Conservation (phyloP, 805 yeast genomes). For the Starmerella asiatica region DNA sequence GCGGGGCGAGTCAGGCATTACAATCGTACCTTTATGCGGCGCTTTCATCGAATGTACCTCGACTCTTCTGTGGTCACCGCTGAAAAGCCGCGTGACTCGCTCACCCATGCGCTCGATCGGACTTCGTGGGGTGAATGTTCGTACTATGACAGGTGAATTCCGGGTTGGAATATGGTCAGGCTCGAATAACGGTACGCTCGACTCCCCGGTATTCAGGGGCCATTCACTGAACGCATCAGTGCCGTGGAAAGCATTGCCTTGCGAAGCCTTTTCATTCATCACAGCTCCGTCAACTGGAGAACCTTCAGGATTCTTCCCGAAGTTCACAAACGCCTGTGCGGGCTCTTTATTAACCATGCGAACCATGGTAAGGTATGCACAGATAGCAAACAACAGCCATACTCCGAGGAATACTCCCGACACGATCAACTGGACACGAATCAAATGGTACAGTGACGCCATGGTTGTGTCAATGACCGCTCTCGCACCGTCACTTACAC, state of each 20-base stretch:
- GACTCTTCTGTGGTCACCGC: constrained; percentile 5
- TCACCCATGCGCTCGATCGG: neutral
- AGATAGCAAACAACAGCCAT: constrained; percentile 13
- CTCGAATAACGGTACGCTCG: no score
- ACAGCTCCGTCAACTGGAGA: no score
- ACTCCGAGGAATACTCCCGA: constrained; percentile 13
- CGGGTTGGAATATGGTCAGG: no score
- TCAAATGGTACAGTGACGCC: constrained; percentile 3
- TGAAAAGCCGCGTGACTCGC: constrained; percentile 3
- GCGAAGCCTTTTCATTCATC: no score
- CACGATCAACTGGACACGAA: constrained; percentile 12
- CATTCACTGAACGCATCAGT: no score
- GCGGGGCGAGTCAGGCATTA: constrained; percentile 11
- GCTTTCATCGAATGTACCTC: neutral
- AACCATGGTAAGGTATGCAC: neutral
- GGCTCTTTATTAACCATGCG: neutral
- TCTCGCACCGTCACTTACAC: neutral
- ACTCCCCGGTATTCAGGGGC: no score
- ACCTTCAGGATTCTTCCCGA: no score
- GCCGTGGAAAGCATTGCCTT: no score
- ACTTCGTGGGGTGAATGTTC: no score
- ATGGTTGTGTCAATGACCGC: neutral
- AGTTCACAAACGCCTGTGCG: neutral
- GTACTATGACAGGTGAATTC: no score
- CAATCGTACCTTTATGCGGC: constrained; percentile 8